These are phyloP conservation scores for Leccinum longicurvipes DNA, from an alignment of 768 basidiomycete species.

Conservation along the genomic window DNA sequence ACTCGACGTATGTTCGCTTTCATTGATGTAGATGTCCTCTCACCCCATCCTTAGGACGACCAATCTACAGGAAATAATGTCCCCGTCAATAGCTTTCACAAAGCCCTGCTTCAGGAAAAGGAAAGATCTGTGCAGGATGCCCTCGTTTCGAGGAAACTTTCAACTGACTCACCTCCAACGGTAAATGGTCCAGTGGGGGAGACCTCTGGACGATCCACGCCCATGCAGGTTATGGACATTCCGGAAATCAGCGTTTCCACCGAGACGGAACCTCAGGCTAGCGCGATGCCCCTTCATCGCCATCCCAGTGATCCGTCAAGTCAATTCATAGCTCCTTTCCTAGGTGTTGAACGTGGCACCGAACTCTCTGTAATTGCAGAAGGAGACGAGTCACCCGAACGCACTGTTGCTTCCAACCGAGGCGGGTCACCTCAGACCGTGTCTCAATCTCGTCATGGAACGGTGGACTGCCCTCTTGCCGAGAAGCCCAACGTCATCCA, in stretches of 20 bases:
- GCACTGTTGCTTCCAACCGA: conserved; percentile 3
- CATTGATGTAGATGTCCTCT: conserved; percentile 1
- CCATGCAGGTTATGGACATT: conserved; percentile 5
- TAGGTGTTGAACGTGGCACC: conserved; percentile 31
- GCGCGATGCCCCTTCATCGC: not conserved
- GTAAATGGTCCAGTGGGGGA: not conserved
- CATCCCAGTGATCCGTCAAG: not conserved
- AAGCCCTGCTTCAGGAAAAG: conserved; percentile 39
- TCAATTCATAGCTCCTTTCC: conserved; percentile 3
- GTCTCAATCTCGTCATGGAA: not conserved
- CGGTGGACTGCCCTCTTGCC: not conserved
- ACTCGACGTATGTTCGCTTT: conserved; percentile 41
- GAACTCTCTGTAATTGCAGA: conserved; percentile 71
- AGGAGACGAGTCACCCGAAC: conserved; percentile 60
- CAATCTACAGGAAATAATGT: conserved; percentile 37
- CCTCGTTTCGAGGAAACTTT: not conserved
- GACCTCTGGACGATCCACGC: not conserved
- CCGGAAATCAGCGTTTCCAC: conserved; percentile 5
- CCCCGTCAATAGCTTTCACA: conserved; percentile 46
- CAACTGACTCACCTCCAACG: not conserved
- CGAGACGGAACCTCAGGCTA: conserved; percentile 3
- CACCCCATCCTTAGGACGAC: conserved; percentile 32
- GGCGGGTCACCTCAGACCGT: not conserved
- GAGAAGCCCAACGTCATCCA: not conserved
- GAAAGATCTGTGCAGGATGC: conserved; percentile 11